Conservation (phyloP, 2,329 filamentous ascomycete species). For the Cladosporium austrohemisphaericum region DNA sequence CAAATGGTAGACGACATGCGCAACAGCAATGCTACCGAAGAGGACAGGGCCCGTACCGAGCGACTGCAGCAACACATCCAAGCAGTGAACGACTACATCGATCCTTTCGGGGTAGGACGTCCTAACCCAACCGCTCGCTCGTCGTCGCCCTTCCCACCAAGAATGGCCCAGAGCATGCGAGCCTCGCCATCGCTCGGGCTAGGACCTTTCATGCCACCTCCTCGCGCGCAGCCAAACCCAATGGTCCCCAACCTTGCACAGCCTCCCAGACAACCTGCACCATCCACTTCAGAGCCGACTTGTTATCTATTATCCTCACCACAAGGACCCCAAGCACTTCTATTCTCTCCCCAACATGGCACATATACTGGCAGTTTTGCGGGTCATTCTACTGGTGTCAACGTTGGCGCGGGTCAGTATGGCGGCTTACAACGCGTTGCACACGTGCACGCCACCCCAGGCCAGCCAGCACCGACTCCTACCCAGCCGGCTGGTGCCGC, state of each 20-base stretch:
- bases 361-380: slow-evolving; percentile 24
- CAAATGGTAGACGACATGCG: slow-evolving; percentile 30
- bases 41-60: slow-evolving; percentile 23
- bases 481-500: slow-evolving; percentile 8
- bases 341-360: slow-evolving; percentile 39
- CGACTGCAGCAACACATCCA: slow-evolving; percentile 24
- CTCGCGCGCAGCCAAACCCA: background rate
- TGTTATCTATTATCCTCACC: slow-evolving; percentile 45
- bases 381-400: background rate
- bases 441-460: background rate
- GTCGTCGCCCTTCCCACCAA: slow-evolving; percentile 4
- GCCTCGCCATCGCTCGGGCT: slow-evolving; percentile 11
- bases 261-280: slow-evolving; percentile 22
- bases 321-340: slow-evolving; percentile 42
- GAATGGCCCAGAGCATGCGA: slow-evolving; percentile 13
- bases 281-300: slow-evolving; percentile 23
- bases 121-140: slow-evolving; percentile 7
- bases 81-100: slow-evolving; percentile 30
- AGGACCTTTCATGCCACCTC: slow-evolving; percentile 3
- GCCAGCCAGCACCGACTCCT: slow-evolving; percentile 19
- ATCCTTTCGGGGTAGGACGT: slow-evolving; percentile 23
- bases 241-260: background rate
- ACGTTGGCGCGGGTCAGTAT: background rate
- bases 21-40: slow-evolving; percentile 19
- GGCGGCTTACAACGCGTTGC: background rate